Base-by-base conservation (phyloP, 202 grass and related monocot genomes). In the Digitaria exilis region DNA sequence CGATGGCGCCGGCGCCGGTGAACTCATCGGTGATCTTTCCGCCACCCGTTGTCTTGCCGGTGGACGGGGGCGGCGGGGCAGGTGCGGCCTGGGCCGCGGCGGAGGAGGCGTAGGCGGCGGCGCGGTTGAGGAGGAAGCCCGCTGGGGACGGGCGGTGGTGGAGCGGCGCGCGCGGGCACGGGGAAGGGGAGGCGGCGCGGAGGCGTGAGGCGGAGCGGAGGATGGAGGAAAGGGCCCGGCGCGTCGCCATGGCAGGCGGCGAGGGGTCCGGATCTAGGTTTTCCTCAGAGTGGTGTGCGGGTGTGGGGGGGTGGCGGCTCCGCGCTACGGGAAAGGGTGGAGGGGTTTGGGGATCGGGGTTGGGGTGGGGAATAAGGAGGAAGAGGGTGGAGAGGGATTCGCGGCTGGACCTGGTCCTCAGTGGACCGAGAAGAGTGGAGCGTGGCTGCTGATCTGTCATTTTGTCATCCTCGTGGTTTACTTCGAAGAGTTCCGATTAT, bases 11-110 rank as follows among this genome's bases (percentile, higher is more conserved):
- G 12, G 88, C 94, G 73, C 94, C 94, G 13, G 94, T 97, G 89
- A 97, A 97, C 26, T 97, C 91, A 65, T 97, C 94, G 3, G 89
- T 97, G 63, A 97, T 97, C 77, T 97, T 94, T 10, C 57, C 87
- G 5, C 70, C 41, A 7, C 80, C 92, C 17, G 80, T 34, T 59
- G 41, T 9, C 62, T 91, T 73, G 2, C 7, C 81, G 4, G 89
- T 43, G 42, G 92, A 49, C 4, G 89, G 82, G 12, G 91, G 30
- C 24, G 78, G 54, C 41, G 82, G 9, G 30, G 65, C 60, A 4
- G 94, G 76, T 1, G 89, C 78, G 1, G 79, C 54, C 75, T 77
- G 73, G 7, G 85, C 82, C 14, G 87, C 84, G 44, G 92, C 86
- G 80, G 94, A 80, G 45, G 91, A 90, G 21, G 94, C 80, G 66